Evolutionary conservation across 108 stramenopile species (phyloP).

Genomic region (Nitzschia sp.): DNA sequence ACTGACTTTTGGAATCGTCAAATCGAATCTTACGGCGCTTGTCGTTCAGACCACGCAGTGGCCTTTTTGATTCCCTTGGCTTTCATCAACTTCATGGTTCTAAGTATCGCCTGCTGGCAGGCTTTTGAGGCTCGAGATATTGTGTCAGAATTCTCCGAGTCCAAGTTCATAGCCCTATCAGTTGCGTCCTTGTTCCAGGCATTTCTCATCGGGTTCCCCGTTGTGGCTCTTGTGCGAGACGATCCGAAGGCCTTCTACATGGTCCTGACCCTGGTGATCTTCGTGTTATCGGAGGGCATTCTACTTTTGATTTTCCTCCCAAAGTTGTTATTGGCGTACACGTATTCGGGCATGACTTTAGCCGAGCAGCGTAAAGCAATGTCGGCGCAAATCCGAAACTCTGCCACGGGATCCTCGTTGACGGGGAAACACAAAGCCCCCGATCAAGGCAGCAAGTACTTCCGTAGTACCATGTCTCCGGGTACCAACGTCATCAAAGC

Average conservation of each 20-base stretch:
- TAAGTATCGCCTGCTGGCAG: conserved; percentile 40
- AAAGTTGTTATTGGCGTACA: conserved; percentile 20
- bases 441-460: too few relatives aligned
- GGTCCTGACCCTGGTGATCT: conserved; percentile 24
- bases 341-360: background rate
- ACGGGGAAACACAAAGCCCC: too few relatives aligned
- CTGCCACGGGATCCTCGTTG: too few relatives aligned
- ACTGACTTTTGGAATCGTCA: conserved; percentile 42
- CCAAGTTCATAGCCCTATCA: conserved; percentile 35
- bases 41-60: conserved; percentile 10
- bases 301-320: conserved; percentile 46
- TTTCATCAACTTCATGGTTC: conserved; percentile 25
- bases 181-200: conserved; percentile 38
- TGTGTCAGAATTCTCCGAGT: conserved; percentile 40
- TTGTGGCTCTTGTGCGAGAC: conserved; percentile 25
- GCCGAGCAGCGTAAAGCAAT: conserved; percentile 8
- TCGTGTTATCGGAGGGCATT: conserved; percentile 23
- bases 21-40: conserved; percentile 34
- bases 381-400: background rate
- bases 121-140: conserved; percentile 48
- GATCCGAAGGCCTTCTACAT: conserved; percentile 29
- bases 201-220: conserved; percentile 38
- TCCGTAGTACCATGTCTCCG: too few relatives aligned
- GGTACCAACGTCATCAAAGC: too few relatives aligned
- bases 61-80: conserved; percentile 26